Base-by-base conservation (phyloP, 2,329 filamentous ascomycete genomes). In the Colletotrichum musicola region DNA sequence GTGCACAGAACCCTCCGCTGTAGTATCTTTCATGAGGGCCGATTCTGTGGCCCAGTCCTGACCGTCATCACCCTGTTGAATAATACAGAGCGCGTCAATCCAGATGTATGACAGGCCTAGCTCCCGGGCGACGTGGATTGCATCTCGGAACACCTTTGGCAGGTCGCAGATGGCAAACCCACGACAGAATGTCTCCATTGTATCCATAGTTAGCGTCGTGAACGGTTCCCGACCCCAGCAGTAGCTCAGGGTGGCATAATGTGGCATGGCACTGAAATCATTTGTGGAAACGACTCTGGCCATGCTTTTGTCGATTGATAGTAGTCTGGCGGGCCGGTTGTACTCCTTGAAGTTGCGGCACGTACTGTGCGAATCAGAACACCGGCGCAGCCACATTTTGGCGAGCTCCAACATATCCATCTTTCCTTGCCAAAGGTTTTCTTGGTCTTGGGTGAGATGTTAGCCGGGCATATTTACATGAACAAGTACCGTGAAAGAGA, bases 221-320 rank as follows among this genome's bases (percentile, higher is more conserved):
- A 57, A 57, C n/a, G 35, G 38, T 0, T 1, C 7, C 0, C 3
- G 7, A 7, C 54, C 54, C 54, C 54, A 57, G 0, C 54, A 57
- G 9, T 57, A 57, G 35, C 54, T 44, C 1, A 57, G 16, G 0
- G 54, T 42, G 0, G 38, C 22, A 9, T 57, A 57, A 2, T 27
- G 0, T 1, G 54, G 38, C 35, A 18, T 57, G 1, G 0, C 3
- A 6, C 25, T 0, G 14, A 57, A 0, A 10, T 3, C 4, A 18
- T 46, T 12, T 10, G 44, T 46, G 7, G 1, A 0, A 4, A 4
- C 22, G 0, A 35, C 35, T 1, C 1, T 35, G 9, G 14, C 0
- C 3, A 30, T 1, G 1, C 6, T 44, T 3, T 20, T 1, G 12
- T 44, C 14, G 1, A 57, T 44, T 2, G 4, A 42, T 2, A 57